Percentiles rank a stretch among this genome's conserved stretches.
Evolutionary conservation across 192 early-diverging fungal species (phyloP).

Genomic region (Coemansia sp.): DNA sequence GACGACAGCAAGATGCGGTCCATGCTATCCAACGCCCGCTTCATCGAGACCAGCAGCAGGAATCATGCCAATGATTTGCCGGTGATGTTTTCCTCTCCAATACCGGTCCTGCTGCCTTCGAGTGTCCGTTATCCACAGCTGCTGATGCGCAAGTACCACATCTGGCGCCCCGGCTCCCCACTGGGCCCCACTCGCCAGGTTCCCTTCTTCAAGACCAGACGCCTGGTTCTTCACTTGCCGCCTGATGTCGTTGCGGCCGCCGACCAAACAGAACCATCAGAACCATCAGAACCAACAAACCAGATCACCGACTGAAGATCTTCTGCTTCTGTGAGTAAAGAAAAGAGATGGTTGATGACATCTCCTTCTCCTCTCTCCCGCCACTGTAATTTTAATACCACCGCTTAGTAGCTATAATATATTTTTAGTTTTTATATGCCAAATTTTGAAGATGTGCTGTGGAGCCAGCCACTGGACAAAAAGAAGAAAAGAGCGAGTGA

Average conservation of each 20-base stretch:
- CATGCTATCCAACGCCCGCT: slow-evolving; percentile 38
- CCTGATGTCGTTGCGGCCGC: neutral
- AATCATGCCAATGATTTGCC: neutral
- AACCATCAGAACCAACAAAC: no score
- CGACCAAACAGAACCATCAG: neutral
- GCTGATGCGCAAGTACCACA: slow-evolving; percentile 27
- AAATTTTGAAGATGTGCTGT: no score
- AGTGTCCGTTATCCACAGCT: slow-evolving; percentile 30
- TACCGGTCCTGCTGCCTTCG: slow-evolving; percentile 17
- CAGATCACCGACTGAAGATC: neutral
- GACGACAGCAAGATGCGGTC: slow-evolving; percentile 53
- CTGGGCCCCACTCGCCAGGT: slow-evolving; percentile 6
- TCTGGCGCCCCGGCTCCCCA: slow-evolving; percentile 29
- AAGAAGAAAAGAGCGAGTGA: no score
- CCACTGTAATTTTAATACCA: no score
- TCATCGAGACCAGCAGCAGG: slow-evolving; percentile 10
- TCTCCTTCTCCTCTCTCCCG: no score
- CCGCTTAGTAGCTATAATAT: no score
- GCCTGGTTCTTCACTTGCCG: slow-evolving; percentile 27
- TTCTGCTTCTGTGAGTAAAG: neutral
- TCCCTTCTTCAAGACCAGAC: slow-evolving; percentile 32
- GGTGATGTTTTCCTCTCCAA: slow-evolving; percentile 4
- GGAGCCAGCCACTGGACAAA: no score
- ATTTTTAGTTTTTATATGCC: no score
- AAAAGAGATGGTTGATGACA: no score